Conservation (phyloP, 2,329 filamentous ascomycete species). For the Fusarium succisae region DNA sequence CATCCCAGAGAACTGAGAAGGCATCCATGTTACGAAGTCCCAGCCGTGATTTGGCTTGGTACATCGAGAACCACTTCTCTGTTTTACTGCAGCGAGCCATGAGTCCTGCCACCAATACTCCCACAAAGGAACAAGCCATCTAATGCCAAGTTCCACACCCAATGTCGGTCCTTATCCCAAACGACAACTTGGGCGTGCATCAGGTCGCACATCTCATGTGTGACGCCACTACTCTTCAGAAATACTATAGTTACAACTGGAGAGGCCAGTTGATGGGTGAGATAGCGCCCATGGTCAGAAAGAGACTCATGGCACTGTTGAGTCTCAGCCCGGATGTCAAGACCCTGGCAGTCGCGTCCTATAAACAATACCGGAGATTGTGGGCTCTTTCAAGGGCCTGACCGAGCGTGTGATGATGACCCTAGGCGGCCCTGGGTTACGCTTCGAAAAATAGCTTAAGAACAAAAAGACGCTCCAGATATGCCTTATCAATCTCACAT, state of each 20-base stretch:
- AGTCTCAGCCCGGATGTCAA: conserved; percentile 48
- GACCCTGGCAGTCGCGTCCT: too few species aligned
- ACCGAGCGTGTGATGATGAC: too few species aligned
- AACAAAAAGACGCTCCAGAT: too few species aligned
- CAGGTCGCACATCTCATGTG: conserved; percentile 34
- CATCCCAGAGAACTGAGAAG: neutral
- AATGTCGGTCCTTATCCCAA: neutral
- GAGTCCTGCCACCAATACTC: neutral
- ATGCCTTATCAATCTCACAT: too few species aligned
- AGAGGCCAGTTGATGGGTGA: conserved; percentile 26
- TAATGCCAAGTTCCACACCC: neutral
- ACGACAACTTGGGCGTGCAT: conserved; percentile 24
- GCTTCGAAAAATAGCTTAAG: too few species aligned
- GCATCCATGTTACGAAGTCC: rapidly evolving
- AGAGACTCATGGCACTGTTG: conserved; percentile 39
- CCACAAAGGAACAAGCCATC: neutral
- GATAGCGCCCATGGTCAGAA: neutral
- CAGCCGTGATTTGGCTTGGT: too few species aligned
- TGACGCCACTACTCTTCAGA: neutral
- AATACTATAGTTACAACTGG: conserved; percentile 26
- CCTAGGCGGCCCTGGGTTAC: too few species aligned
- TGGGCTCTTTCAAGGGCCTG: too few species aligned
- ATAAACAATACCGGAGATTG: too few species aligned
- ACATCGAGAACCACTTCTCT: too few species aligned
- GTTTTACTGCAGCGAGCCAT: neutral